Base-by-base conservation (phyloP, 2,329 filamentous ascomycete species). In the Calonectria montana region DNA sequence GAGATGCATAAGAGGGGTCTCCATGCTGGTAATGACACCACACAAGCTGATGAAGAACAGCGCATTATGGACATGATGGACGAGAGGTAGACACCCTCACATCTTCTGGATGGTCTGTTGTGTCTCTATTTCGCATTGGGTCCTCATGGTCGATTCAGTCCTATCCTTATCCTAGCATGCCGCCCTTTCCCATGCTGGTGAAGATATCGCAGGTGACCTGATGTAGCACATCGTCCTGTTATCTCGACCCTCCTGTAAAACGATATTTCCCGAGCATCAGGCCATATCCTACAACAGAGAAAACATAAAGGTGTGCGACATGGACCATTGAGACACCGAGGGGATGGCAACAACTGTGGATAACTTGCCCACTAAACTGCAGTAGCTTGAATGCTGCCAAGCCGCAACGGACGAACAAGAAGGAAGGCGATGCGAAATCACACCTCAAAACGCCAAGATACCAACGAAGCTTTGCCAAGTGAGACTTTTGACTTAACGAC, bases 1-100 rank as follows among this genome's bases (percentile, higher is more conserved):
- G 92, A 94, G 82, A 82, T 95, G 80, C 86, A 88, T 75, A 86
- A 84, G 77, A 87, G 88, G 72, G 87, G 87, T 3, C 67, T 88
- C 27, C 77, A 74, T 37, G 70, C 81, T 23, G 81, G 78, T 12
- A 74, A 68, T 15, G 78, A 71, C 23, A 76, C 73, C 37, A 73
- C 77, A 18, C 73, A 74, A 27, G 72, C 74, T 2, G 85, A 87
- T 59, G 82, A 86, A 69, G 87, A 88, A 73, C 81, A 82, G 10
- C 84, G 83, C 67, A 80, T 87, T 75, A 87, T 88, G 83, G 81
- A 83, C 61, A 79, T 79, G 73, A 80, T 84, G 81, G 80, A 84
- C 57, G 77, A 50, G 37, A 81, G 77, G 65, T 82, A 76, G 57
- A 23, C 29, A 78, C 41, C 45, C 13, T 43, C 61, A 13, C 41